Conservation (phyloP, 306 rosid species). For the Delonix regia region DNA sequence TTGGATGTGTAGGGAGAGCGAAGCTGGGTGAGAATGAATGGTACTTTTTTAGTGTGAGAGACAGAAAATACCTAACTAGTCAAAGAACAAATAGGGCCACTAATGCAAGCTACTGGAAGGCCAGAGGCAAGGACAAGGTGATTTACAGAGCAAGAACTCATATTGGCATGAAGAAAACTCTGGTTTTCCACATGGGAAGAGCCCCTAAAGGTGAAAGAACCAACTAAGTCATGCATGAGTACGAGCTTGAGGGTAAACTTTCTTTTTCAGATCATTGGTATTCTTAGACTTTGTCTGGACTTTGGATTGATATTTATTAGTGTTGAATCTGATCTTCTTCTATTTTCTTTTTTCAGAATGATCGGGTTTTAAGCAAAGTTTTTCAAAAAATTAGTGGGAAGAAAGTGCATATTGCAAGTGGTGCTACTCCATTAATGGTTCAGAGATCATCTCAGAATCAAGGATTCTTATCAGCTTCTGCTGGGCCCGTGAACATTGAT, state of each 20-base stretch:
- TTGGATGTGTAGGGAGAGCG: slow-evolving; percentile 49
- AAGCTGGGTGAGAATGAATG: slow-evolving; percentile 69
- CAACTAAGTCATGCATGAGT: slow-evolving; percentile 81
- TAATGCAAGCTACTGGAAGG: slow-evolving; percentile 69
- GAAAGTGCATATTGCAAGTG: slow-evolving; percentile 51
- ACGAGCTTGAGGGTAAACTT: slow-evolving; percentile 47
- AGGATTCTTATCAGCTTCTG: slow-evolving; percentile 46
- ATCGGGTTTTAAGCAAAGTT: slow-evolving; percentile 83
- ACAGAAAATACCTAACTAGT: slow-evolving; percentile 73
- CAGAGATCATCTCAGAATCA: slow-evolving; percentile 48
- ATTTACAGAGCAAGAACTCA: slow-evolving; percentile 41
- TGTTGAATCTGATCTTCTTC: too few relatives aligned
- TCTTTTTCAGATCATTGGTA: not conserved
- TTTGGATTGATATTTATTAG: not conserved
- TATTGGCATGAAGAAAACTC: slow-evolving; percentile 75
- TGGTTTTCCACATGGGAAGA: slow-evolving; percentile 71
- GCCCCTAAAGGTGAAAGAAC: slow-evolving; percentile 65
- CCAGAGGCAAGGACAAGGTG: slow-evolving; percentile 73
- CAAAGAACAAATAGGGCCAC: slow-evolving; percentile 69
- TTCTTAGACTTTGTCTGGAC: too few relatives aligned
- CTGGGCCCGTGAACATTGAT: slow-evolving; percentile 52
- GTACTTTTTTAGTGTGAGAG: slow-evolving; percentile 65
- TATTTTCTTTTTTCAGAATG: slow-evolving; percentile 60
- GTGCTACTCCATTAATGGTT: slow-evolving; percentile 21
- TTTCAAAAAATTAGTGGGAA: slow-evolving; percentile 57